Base-by-base conservation (phyloP, 306 rosid species). In the Cyclanthera cordifolia region DNA sequence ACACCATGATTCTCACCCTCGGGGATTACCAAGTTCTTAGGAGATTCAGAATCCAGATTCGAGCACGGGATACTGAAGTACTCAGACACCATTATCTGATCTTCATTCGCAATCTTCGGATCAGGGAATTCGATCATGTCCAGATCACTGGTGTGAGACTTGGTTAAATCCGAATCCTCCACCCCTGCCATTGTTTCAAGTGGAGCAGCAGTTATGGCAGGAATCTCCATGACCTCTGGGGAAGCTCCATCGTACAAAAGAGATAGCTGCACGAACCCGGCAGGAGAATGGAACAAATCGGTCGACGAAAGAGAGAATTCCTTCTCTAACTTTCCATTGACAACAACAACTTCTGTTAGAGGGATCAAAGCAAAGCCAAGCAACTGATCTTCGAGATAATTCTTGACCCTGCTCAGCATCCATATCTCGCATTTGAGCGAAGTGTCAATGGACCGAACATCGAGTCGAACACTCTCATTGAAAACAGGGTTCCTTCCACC, bases 401-500 rank as follows among this genome's bases (percentile, higher is more conserved):
- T 93, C 83, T 76, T 86, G 53, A 93, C 99, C 83, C 99, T 83
- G 52, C 99, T 93, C 60, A 93, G 52, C 99, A 93, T 93, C 96
- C 96, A 93, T 48, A 93, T 82, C 86, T 93, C 99, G 60, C 99
- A 93, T 75, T 88, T 90, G 46, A 93, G 83, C 12, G 85, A 77
- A 41, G 91, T 75, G 8, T 86, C 95, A 19, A 83, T 74, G 0
- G 88, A 76, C 56, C 67, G 75, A 43, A 93, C 95, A 13, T 74
- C 74, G 32, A 93, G 82, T 14, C 49, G 79, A 20, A 93, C 87
- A 66, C 79, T 84, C 50, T 93, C 98, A 53, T 87, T 79, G 49
- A 93, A 93, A 30, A 93, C 96, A 0, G 98, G 98, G 78, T 93
- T 89, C 51, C 86, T 81, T 65, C 98, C 98, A 9, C 98, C 98